Base-by-base conservation (phyloP, 495 filamentous ascomycete genomes). In the Xylaria telfairii region DNA sequence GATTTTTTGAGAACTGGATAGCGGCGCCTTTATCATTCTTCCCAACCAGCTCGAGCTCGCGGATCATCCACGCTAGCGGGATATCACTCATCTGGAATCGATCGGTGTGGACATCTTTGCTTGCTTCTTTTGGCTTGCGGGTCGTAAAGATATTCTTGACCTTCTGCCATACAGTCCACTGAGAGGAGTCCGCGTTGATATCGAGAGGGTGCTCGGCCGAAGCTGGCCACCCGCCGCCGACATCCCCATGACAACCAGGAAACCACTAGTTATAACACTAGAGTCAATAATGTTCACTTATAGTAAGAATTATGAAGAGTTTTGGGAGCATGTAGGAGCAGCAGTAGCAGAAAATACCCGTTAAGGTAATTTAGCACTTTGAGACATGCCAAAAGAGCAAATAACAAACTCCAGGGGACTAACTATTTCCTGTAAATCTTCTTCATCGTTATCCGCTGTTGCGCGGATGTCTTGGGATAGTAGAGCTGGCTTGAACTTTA, bases 51-150 rank as follows among this genome's bases (percentile, higher is more conserved):
- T 78, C 65, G 13, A 81, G 69, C 60, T 82, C 80, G 15, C 79
- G 70, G 37, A 84, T 74, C 81, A 84, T 84, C 82, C 82, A 84
- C 10, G 74, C 71, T 1, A 84, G 73, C 28, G 82, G 75, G 26
- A 81, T 77, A 56, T 84, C 79, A 17, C 78, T 80, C 53, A 83
- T 73, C 66, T 79, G 77, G 64, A 78, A 74, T 1, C 64, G 74
- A 24, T 77, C 73, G 4, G 61, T 44, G 3, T 47, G 32, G 21
- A 74, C 61, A 28, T 77, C 74, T 21, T 37, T 60, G 12, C 28
- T 74, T 15, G 76, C 67, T 37, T 69, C 71, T 30, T 51, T 71
- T 19, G 76, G 60, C 47, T 67, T 72, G 47, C 73, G 74, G 13
- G 70, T 76, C 28, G 71, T 74, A 56, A 72, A 77, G 63, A 77